phyloP scores from a whole-genome alignment of 2,329 filamentous ascomycete species.

The Chalara sp. region DNA sequence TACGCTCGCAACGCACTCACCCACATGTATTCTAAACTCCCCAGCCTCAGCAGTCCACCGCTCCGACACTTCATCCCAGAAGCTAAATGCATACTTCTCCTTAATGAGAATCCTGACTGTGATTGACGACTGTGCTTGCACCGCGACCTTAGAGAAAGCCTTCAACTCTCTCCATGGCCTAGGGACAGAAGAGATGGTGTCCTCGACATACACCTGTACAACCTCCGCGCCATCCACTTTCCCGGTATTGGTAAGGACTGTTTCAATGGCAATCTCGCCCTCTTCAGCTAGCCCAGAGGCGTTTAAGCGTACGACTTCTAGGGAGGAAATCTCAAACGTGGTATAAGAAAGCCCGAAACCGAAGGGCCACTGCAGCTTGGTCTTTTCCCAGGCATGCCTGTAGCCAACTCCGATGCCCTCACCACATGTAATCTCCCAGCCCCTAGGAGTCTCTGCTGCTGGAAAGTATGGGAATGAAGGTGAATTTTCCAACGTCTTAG shows the following conservation, averaged over 20 bases:
- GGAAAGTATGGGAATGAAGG: no score
- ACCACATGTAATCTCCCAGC: no score
- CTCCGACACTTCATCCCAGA: slow-evolving; percentile 41
- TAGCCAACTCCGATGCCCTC: slow-evolving; percentile 60
- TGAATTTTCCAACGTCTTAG: no score
- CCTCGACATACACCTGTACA: slow-evolving; percentile 47
- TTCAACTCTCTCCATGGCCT: slow-evolving; percentile 55
- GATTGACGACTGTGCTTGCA: slow-evolving; percentile 50
- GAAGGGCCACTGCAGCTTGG: slow-evolving; percentile 56
- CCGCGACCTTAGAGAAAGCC: slow-evolving; percentile 55
- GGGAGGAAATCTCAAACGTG: slow-evolving; percentile 48
- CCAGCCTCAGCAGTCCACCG: slow-evolving; percentile 55
- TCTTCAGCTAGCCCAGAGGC: slow-evolving; percentile 37
- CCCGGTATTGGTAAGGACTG: slow-evolving; percentile 48
- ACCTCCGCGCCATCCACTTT: slow-evolving; percentile 44
- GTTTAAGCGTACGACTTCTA: slow-evolving; percentile 37
- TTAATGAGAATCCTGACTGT: slow-evolving; percentile 49
- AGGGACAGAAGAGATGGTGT: slow-evolving; percentile 45
- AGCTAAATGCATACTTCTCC: slow-evolving; percentile 46
- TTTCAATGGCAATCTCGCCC: slow-evolving; percentile 42
- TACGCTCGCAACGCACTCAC: no score
- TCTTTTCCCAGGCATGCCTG: slow-evolving; percentile 50
- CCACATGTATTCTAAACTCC: no score
- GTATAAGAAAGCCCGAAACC: slow-evolving; percentile 75
- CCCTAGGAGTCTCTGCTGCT: no score